A percentile compares a stretch with the other conserved stretches of the same genome.
Conservation (phyloP, 23 red algal species). For the Chondrus crispus region DNA sequence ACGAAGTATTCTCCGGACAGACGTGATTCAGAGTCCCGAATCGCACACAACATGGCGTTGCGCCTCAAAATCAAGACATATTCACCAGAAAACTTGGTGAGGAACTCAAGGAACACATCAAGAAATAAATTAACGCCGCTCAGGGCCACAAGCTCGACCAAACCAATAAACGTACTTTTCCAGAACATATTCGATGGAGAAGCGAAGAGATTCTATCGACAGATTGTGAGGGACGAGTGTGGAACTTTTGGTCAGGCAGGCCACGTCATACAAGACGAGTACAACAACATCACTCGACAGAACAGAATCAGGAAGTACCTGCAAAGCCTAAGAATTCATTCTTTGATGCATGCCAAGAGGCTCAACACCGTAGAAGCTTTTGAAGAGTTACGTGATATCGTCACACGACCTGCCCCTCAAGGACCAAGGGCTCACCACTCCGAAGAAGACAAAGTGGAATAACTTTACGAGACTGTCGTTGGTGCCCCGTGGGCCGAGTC, state of each 20-base stretch:
- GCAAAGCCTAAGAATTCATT: background rate
- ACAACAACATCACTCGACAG: background rate
- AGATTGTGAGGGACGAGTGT: background rate
- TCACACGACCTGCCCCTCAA: background rate
- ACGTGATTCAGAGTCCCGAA: too few relatives aligned
- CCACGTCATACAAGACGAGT: background rate
- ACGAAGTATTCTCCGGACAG: too few relatives aligned
- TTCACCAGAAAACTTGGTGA: background rate
- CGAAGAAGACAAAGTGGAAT: background rate
- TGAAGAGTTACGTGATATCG: background rate
- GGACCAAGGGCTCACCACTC: background rate
- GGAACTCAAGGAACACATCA: background rate
- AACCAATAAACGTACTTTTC: background rate
- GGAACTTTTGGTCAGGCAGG: background rate
- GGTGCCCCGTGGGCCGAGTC: background rate
- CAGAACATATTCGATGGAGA: background rate
- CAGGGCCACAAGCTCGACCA: background rate
- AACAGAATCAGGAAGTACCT: background rate
- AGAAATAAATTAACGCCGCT: background rate
- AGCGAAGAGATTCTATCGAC: background rate
- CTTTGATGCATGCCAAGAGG: background rate
- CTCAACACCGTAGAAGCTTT: background rate
- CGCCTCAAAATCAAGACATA: background rate
- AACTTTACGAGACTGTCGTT: background rate
- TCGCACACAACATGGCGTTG: background rate